Conservation (phyloP, 331 rosid genomes). For the Acacia pycnantha region DNA sequence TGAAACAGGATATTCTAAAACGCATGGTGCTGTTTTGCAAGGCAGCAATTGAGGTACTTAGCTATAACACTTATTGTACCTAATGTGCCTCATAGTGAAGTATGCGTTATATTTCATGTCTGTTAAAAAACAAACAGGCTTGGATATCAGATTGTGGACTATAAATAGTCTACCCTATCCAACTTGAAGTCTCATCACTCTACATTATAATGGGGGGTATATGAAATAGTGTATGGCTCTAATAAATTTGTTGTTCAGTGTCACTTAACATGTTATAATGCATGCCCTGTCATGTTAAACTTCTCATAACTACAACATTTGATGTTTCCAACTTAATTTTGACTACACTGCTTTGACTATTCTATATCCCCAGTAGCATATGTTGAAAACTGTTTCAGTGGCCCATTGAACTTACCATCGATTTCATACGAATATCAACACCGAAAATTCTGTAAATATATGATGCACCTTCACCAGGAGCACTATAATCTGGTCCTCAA, state of each 20-base stretch:
- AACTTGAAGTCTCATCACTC: slow-evolving; percentile 12
- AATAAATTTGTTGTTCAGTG: slow-evolving; percentile 12
- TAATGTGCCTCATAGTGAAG: not conserved
- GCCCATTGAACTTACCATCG: not conserved
- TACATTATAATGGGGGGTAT: not conserved
- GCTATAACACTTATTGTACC: not conserved
- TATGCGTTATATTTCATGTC: not conserved
- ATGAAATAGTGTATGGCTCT: slow-evolving; percentile 13
- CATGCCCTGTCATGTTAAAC: not conserved
- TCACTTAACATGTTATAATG: not conserved
- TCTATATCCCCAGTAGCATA: not conserved
- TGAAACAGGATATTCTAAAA: slow-evolving; percentile 82
- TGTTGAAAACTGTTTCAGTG: not conserved
- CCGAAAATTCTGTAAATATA: not conserved
- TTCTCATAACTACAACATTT: not conserved
- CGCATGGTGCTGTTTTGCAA: slow-evolving; percentile 92
- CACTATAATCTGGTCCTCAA: slow-evolving; percentile 6
- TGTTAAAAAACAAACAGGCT: not conserved
- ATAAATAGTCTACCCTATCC: slow-evolving; percentile 17
- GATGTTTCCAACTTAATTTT: slow-evolving; percentile 12
- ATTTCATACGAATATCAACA: not conserved
- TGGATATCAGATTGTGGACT: not conserved
- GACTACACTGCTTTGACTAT: slow-evolving; percentile 6
- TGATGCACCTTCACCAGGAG: not conserved
- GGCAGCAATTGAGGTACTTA: slow-evolving; percentile 84